Percentiles rank a stretch among this genome's conserved stretches.
phyloP scores from a whole-genome alignment of 2,329 filamentous ascomycete species.

The Arthrobotrys musiformis region DNA sequence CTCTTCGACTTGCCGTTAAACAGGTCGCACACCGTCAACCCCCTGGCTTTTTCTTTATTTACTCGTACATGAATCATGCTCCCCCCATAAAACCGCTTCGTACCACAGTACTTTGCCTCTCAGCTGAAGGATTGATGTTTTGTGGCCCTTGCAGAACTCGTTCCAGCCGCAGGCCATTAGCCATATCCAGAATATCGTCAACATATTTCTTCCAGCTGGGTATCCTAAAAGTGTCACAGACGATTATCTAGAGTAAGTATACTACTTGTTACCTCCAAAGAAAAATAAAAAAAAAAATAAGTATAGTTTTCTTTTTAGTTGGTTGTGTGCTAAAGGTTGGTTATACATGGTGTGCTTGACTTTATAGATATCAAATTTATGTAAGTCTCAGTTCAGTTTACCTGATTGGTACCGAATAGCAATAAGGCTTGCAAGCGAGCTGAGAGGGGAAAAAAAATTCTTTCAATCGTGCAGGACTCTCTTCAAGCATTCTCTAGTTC shows the following conservation, averaged over 20 bases:
- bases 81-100: not conserved
- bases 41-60: not conserved
- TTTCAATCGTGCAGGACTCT: conserved; percentile 69
- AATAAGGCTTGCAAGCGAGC: conserved; percentile 27
- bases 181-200: conserved; percentile 64
- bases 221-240: conserved; percentile 85
- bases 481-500: conserved; percentile 86
- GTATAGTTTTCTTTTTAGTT: not conserved
- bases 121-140: conserved; percentile 40
- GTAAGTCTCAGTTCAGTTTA: conserved; percentile 63
- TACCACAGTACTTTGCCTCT: not conserved
- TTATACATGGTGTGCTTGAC: conserved; percentile 20
- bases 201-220: conserved; percentile 86
- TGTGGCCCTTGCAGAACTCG: conserved; percentile 37
- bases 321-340: conserved; percentile 20
- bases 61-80: conserved; percentile 3
- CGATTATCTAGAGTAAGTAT: conserved; percentile 81
- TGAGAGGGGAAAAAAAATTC: conserved; percentile 33
- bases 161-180: conserved; percentile 50
- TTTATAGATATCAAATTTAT: conserved; percentile 73
- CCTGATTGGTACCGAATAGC: conserved; percentile 15
- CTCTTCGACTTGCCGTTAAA: not conserved
- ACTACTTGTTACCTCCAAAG: not conserved
- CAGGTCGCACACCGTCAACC: not conserved
- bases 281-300: not conserved